Percentiles rank a stretch among this genome's conserved stretches.
These are phyloP conservation scores for Atractiella rhizophila DNA, from an alignment of 768 basidiomycete species.

Conservation along the genomic window DNA sequence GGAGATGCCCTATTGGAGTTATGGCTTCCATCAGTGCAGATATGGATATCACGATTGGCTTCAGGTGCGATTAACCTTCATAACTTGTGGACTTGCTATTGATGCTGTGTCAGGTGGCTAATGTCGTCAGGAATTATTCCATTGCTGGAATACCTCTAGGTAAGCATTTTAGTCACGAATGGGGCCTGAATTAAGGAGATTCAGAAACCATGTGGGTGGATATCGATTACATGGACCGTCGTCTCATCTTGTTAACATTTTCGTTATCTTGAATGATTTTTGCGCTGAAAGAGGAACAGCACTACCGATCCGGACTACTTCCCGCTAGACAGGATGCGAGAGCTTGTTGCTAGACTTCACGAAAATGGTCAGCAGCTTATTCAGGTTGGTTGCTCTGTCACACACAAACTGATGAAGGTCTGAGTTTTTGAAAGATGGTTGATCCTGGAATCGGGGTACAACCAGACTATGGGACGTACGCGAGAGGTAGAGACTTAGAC, in stretches of 20 bases:
- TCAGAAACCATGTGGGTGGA: conserved; percentile 5
- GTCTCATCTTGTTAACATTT: too few species aligned
- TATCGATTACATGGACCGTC: conserved; percentile 37
- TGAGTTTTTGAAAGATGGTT: conserved; percentile 38
- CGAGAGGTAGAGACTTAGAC: conserved; percentile 29
- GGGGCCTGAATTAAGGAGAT: not conserved
- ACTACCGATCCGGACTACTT: conserved; percentile 45
- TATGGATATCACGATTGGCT: conserved; percentile 9
- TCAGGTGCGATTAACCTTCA: conserved; percentile 1
- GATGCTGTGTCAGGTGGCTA: conserved; percentile 2
- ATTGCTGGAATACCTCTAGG: conserved; percentile 5
- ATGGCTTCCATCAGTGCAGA: conserved; percentile 12
- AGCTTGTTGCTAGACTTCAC: conserved; percentile 40
- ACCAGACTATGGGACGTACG: conserved; percentile 31
- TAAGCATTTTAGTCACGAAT: not conserved
- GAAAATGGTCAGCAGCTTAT: conserved; percentile 33
- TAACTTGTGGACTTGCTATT: not conserved
- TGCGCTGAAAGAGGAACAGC: too few species aligned
- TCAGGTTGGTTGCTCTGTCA: conserved; percentile 7
- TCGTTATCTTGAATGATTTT: too few species aligned
- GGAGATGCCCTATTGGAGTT: conserved; percentile 7
- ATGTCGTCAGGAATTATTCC: not conserved
- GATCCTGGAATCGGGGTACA: conserved; percentile 10
- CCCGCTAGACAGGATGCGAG: conserved; percentile 36
- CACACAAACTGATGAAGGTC: conserved; percentile 38